These are phyloP conservation scores for Fraxinus latifolia DNA, from an alignment of 305 asterid species.

Conservation along the genomic window DNA sequence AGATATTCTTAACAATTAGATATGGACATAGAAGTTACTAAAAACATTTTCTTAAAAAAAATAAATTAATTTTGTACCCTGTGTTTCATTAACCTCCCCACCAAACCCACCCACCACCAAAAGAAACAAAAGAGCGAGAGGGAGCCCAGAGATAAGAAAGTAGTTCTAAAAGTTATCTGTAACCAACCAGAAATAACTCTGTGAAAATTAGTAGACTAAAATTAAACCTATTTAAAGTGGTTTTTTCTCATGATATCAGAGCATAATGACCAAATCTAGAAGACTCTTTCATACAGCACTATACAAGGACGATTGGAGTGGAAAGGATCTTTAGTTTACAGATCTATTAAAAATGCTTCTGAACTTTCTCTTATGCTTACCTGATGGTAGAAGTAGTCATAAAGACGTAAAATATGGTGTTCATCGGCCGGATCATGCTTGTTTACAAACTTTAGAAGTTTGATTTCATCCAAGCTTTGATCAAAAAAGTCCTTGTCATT, in stretches of 20 bases:
- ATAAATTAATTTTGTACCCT: not conserved
- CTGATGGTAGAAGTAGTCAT: conserved; percentile 94
- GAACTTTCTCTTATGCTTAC: conserved; percentile 33
- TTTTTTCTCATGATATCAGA: not conserved
- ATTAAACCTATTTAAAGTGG: not conserved
- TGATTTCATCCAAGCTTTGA: conserved; percentile 96
- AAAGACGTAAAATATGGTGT: conserved; percentile 77
- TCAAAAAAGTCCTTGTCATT: conserved; percentile 96
- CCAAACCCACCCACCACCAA: not conserved
- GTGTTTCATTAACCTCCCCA: not conserved
- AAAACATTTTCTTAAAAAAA: not conserved
- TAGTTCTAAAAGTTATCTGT: not conserved
- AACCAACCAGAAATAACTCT: not conserved
- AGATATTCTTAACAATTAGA: not conserved
- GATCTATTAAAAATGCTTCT: not conserved
- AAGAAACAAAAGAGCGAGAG: not conserved
- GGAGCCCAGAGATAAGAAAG: not conserved
- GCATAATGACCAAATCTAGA: not conserved
- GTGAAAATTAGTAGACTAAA: not conserved
- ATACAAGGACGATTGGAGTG: not conserved
- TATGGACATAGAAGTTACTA: not conserved
- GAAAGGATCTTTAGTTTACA: not conserved
- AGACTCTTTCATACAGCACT: not conserved
- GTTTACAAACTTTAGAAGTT: conserved; percentile 88
- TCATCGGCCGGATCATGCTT: conserved; percentile 89